Evolutionary conservation across 1,284 basidiomycete species (phyloP).

Genomic region (Irpex rosettiformis): DNA sequence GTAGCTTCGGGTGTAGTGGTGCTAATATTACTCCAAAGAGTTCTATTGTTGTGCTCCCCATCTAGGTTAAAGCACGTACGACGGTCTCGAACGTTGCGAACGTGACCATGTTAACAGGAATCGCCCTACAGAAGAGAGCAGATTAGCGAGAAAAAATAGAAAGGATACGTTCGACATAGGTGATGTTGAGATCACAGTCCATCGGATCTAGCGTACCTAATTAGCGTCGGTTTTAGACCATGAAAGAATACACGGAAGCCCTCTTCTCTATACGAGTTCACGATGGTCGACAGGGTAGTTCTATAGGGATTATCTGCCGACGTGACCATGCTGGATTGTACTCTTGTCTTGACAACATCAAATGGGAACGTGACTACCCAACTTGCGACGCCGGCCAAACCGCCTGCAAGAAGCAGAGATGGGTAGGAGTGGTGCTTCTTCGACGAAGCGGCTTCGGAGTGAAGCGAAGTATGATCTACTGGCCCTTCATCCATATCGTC

Average conservation of each 20-base stretch:
- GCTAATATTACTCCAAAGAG: too few species aligned
- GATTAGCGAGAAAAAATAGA: neutral
- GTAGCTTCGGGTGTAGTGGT: too few species aligned
- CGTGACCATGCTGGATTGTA: constrained; percentile 55
- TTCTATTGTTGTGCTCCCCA: too few species aligned
- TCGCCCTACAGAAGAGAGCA: constrained; percentile 27
- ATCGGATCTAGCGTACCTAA: constrained; percentile 64
- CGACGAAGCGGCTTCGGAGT: constrained; percentile 45
- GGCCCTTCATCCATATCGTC: neutral
- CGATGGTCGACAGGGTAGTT: constrained; percentile 52
- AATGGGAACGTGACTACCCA: constrained; percentile 80
- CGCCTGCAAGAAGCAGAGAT: constrained; percentile 72
- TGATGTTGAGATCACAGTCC: too few species aligned
- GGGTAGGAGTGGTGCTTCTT: constrained; percentile 48
- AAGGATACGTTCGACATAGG: too few species aligned
- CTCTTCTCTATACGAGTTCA: constrained; percentile 61
- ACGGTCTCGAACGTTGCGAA: constrained; percentile 51
- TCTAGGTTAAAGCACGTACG: constrained; percentile 33
- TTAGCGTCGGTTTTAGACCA: constrained; percentile 75
- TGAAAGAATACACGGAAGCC: constrained; percentile 69
- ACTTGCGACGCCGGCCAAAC: constrained; percentile 68
- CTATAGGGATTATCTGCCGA: constrained; percentile 62
- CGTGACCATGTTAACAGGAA: constrained; percentile 57
- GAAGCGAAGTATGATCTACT: constrained; percentile 31
- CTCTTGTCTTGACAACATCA: constrained; percentile 84